Percentiles rank a stretch among this genome's conserved stretches.
These are phyloP conservation scores for Marchantia polymorpha DNA, from an alignment of 225 moss, liverwort and hornwort species.

Conservation along the genomic window DNA sequence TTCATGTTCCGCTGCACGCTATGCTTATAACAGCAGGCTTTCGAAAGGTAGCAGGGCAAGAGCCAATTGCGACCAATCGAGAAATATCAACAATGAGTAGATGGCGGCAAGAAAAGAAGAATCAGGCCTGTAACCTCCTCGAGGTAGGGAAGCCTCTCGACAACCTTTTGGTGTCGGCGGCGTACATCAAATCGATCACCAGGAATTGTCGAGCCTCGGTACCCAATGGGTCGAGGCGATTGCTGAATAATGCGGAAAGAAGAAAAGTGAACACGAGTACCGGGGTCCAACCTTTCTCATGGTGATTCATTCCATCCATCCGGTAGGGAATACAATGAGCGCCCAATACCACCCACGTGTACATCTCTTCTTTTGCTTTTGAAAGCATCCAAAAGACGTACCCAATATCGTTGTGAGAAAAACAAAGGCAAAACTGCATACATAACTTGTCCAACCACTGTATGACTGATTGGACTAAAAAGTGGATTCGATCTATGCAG, in stretches of 20 bases:
- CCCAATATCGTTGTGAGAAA: neutral
- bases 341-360: constrained; percentile 6
- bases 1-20: neutral
- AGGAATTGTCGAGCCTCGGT: neutral
- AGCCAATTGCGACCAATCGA: neutral
- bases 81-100: neutral
- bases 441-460: neutral
- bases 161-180: neutral
- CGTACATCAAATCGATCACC: neutral
- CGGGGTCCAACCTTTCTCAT: neutral
- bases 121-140: neutral
- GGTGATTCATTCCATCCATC: neutral
- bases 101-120: neutral
- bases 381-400: neutral
- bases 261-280: neutral
- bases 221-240: neutral
- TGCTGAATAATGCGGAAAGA: neutral
- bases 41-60: neutral
- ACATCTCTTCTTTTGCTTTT: neutral
- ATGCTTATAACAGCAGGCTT: neutral
- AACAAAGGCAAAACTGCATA: neutral
- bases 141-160: neutral
- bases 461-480: neutral
- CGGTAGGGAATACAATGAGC: neutral
- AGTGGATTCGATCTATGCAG: neutral